Evolutionary conservation across 106 monocot species (phyloP).

Genomic region (Dendrobium officinale): DNA sequence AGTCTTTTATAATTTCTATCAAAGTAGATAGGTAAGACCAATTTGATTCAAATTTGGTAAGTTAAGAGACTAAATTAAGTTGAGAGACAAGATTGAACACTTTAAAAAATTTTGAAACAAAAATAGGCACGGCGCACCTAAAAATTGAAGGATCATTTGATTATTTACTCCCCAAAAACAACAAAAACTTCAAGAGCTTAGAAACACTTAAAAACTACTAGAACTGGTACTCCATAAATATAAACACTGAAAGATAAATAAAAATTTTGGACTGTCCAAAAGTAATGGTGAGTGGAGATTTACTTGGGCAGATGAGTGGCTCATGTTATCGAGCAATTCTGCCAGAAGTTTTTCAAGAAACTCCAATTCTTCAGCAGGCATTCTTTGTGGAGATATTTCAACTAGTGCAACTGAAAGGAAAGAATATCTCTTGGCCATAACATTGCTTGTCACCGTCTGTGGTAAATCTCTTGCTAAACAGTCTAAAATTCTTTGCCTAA

Average conservation of each 20-base stretch:
- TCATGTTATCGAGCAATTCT: conserved; percentile 78
- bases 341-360: conserved; percentile 59
- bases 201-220: neutral
- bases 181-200: neutral
- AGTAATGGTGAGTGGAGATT: neutral
- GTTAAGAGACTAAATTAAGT: too few relatives aligned
- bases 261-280: neutral
- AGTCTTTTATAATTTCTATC: too few relatives aligned
- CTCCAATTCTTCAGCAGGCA: conserved; percentile 54
- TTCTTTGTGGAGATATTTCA: conserved; percentile 70
- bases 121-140: too few relatives aligned
- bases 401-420: conserved; percentile 67
- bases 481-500: conserved; percentile 74
- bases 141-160: neutral
- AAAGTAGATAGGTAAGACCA: too few relatives aligned
- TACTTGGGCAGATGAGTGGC: conserved; percentile 97
- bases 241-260: neutral
- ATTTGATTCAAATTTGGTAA: too few relatives aligned
- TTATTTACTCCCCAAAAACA: too few relatives aligned
- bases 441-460: conserved; percentile 47
- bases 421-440: conserved; percentile 79
- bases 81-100: too few relatives aligned
- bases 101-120: too few relatives aligned
- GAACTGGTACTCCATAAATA: neutral
- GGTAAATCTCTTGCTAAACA: conserved; percentile 59